Base-by-base conservation (phyloP, 352 stramenopile species). In the Globisporangium apiculatum region DNA sequence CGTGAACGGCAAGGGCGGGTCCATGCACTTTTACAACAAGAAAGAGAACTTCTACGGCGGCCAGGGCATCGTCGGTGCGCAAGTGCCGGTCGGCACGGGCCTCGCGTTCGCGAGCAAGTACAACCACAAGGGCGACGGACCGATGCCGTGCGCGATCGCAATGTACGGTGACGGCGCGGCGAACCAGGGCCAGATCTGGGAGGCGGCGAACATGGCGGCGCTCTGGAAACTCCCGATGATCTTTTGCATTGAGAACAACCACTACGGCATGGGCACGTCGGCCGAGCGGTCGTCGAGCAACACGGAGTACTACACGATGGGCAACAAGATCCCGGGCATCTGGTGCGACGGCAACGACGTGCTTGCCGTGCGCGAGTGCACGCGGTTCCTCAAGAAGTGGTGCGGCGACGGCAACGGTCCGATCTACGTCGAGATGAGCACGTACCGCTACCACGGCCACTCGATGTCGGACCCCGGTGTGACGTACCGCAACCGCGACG, bases 181-280 rank as follows among this genome's bases (percentile, higher is more conserved):
- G 60, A 99, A 99, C 87, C 98, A 99, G 87, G 98, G 98, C 58
- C 97, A 99, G 81, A 98, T 99, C 59, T 97, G 89, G 86, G 91
- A 98, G 70, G 86, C 89, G 10, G 86, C 89, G 55, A 99, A 99
- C 80, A 99, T 99, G 96, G 89, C 94, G 9, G 87, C 83, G 58
- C 76, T 99, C 49, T 99, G 97, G 97, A 98, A 99, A 68, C 78
- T 99, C 48, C 98, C 98, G 11, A 89, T 97, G 66, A 99, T 99
- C 68, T 99, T 99, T 72, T 98, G 96, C 71, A 99, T 99, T 76
- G 98, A 99, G 77, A 99, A 99, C 88, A 99, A 99, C 86, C 95
- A 99, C 67, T 99, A 99, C 78, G 97, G 97, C 66, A 99, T 99
- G 98, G 98, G 98, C 64, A 99, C 97, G 38, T 98, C 91, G 54